phyloP scores from a whole-genome alignment of 2,329 filamentous ascomycete species.

The Botrytis elliptica region DNA sequence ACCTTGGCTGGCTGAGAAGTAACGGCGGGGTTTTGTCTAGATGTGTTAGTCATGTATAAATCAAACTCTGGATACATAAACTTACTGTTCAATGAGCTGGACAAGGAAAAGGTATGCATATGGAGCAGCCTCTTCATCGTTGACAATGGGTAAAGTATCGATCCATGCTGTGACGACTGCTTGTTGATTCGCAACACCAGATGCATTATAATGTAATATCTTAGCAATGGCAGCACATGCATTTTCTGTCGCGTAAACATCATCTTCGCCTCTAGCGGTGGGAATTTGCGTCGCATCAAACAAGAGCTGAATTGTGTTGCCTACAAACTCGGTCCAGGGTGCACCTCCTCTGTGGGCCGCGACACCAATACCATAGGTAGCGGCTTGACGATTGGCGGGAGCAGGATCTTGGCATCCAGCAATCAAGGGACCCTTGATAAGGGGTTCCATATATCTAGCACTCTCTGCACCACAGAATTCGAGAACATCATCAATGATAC shows the following conservation, averaged over 20 bases:
- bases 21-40: slow-evolving; percentile 81
- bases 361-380: slow-evolving; percentile 92
- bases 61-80: slow-evolving; percentile 34
- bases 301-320: slow-evolving; percentile 73
- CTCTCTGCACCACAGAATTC: slow-evolving; percentile 93
- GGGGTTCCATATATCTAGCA: slow-evolving; percentile 81
- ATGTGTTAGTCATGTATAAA: slow-evolving; percentile 35
- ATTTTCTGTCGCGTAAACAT: slow-evolving; percentile 96
- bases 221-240: slow-evolving; percentile 96
- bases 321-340: slow-evolving; percentile 84
- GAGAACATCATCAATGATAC: slow-evolving; percentile 96
- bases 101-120: slow-evolving; percentile 93
- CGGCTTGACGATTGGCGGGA: slow-evolving; percentile 90
- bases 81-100: slow-evolving; percentile 92
- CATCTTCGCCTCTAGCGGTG: slow-evolving; percentile 83
- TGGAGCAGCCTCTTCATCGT: slow-evolving; percentile 95
- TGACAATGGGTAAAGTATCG: slow-evolving; percentile 83
- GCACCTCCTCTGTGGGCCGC: slow-evolving; percentile 89
- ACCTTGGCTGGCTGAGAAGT: slow-evolving; percentile 74
- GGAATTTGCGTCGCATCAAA: slow-evolving; percentile 82
- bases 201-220: slow-evolving; percentile 85
- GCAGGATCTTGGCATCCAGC: slow-evolving; percentile 82
- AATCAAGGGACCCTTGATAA: slow-evolving; percentile 75
- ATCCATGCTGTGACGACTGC: slow-evolving; percentile 83
- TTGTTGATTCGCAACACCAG: slow-evolving; percentile 72